Base-by-base conservation (phyloP, 441 rosid genomes). In the Hypseocharis bilobata region DNA sequence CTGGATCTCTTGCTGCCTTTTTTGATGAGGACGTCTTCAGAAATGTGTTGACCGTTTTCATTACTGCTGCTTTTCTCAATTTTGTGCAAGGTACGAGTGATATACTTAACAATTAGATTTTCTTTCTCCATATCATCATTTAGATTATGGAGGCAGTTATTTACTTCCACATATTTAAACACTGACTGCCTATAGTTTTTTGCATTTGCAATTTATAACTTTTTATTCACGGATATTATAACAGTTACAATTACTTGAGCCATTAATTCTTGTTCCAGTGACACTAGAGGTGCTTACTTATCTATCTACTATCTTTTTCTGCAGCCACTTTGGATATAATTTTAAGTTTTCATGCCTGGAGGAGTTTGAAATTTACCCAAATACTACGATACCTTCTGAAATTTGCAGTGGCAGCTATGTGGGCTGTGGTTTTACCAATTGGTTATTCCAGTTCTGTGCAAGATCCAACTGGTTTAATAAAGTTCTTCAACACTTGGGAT, bases 321-420 rank as follows among this genome's bases (percentile, higher is more conserved):
- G 78, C 87, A 91, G 99, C 95, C 66, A 64, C 82, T 60, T 76
- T 91, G 77, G 99, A 94, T 66, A 70, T 94, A 74, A 79, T 94
- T 72, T 91, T 94, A 62, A 91, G 92, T 77, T 69, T 91, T 71
- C 76, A 77, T 70, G 99, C 98, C 36, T 94, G 99, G 98, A 84
- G 77, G 71, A 88, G 95, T 83, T 82, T 94, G 70, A 89, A 89
- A 70, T 67, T 71, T 69, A 82, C 86, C 16, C 99, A 94, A 72
- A 87, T 88, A 70, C 36, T 94, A 52, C 90, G 98, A 4, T 91
- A 84, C 74, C 73, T 91, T 77, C 72, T 88, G 72, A 94, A 94
- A 75, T 86, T 88, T 78, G 78, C 77, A 3, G 77, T 87, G 64
- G 96, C 99, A 36, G 92, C 95, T 67, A 68, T 73, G 66, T 94